A percentile compares a stretch with the other conserved stretches of the same genome.
phyloP scores from a whole-genome alignment of 1,284 basidiomycete genomes.

The Cronartium quercuum region DNA sequence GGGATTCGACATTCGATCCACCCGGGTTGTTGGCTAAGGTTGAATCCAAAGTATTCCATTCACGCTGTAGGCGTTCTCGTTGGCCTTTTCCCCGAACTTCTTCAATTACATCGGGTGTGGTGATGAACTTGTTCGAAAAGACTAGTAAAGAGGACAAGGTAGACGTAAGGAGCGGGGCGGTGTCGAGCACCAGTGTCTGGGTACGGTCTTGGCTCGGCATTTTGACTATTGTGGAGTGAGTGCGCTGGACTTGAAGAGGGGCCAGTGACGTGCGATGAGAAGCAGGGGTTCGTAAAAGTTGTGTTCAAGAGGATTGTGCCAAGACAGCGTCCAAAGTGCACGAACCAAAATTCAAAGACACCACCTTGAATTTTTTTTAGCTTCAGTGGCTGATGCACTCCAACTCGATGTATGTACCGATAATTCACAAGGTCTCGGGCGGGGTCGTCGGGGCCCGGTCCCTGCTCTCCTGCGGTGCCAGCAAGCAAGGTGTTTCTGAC shows the following conservation, averaged over 20 bases:
- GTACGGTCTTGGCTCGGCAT: conserved; percentile 48
- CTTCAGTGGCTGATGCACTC: no score
- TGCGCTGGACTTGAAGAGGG: background rate
- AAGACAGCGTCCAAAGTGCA: no score
- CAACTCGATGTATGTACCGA: no score
- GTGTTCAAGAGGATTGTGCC: background rate
- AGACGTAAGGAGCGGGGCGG: conserved; percentile 67
- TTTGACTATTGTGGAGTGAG: background rate
- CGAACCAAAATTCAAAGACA: no score
- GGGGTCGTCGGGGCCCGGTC: no score
- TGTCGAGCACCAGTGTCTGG: conserved; percentile 79
- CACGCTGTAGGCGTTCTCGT: conserved; percentile 70
- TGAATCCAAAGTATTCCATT: conserved; percentile 55
- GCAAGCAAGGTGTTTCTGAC: no score
- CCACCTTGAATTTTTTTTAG: no score
- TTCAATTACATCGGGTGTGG: conserved; percentile 77
- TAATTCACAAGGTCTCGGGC: no score
- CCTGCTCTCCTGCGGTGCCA: no score
- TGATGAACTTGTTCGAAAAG: conserved; percentile 71
- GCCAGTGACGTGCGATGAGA: background rate
- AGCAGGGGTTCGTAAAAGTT: background rate
- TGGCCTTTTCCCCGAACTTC: conserved; percentile 82
- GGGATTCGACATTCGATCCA: conserved; percentile 55
- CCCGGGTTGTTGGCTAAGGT: conserved; percentile 57
- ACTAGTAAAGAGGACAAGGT: conserved; percentile 70